Conservation (phyloP, 768 basidiomycete genomes). For the Boletus pseudo-olivaceus region DNA sequence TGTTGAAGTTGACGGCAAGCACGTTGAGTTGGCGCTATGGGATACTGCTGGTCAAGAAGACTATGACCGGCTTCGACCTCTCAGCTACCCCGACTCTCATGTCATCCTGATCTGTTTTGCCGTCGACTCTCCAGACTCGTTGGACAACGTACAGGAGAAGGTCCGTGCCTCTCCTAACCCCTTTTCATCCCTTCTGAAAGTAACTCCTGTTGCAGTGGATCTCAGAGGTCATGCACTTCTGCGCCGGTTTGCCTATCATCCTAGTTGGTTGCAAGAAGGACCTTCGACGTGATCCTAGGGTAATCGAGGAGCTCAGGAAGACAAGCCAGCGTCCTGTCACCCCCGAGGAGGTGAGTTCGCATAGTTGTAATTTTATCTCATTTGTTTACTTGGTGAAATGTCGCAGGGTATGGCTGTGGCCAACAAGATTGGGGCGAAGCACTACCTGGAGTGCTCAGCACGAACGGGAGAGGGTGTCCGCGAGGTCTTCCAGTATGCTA, state of each 20-base stretch:
- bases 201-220: slow-evolving; percentile 70
- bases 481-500: slow-evolving; percentile 98
- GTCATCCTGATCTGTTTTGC: slow-evolving; percentile 99
- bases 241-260: slow-evolving; percentile 89
- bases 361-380: neutral
- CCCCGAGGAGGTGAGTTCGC: slow-evolving; percentile 72
- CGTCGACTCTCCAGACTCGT: slow-evolving; percentile 94
- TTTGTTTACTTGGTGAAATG: neutral
- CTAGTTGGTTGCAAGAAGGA: slow-evolving; percentile 99
- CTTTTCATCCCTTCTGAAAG: slow-evolving; percentile 6
- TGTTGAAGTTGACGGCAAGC: slow-evolving; percentile 97
- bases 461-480: slow-evolving; percentile 95
- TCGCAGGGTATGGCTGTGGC: slow-evolving; percentile 87
- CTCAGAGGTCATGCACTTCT: slow-evolving; percentile 98
- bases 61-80: slow-evolving; percentile 95
- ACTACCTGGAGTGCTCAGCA: slow-evolving; percentile 97
- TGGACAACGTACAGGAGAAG: slow-evolving; percentile 99
- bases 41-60: slow-evolving; percentile 99
- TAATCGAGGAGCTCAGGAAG: slow-evolving; percentile 92
- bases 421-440: slow-evolving; percentile 94
- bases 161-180: slow-evolving; percentile 53
- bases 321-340: slow-evolving; percentile 94
- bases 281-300: slow-evolving; percentile 87
- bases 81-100: slow-evolving; percentile 99
- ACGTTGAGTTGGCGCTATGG: slow-evolving; percentile 98